These are phyloP conservation scores for Metschnikowia orientalis DNA, from an alignment of 805 yeast genomes.

Conservation along the genomic window DNA sequence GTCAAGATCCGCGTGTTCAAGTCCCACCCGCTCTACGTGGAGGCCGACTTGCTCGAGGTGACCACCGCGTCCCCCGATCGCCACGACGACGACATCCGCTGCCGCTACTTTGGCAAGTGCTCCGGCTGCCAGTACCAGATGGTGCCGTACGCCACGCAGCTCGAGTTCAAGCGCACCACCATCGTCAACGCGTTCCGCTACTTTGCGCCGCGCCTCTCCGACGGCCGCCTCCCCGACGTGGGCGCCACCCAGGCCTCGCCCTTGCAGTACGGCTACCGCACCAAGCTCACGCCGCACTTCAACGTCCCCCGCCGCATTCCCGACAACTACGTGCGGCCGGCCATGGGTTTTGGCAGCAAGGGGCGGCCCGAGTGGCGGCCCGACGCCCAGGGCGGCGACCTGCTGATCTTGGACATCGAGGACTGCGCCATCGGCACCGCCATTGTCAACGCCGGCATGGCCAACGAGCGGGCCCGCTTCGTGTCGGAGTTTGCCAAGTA, in stretches of 20 bases:
- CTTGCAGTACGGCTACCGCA: constrained; percentile 68
- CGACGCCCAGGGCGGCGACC: constrained; percentile 51
- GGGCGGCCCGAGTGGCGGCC: constrained; percentile 72
- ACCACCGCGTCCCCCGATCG: constrained; percentile 29
- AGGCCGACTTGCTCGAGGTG: constrained; percentile 65
- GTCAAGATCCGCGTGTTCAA: constrained; percentile 69
- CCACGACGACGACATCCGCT: constrained; percentile 59
- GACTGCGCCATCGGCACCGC: constrained; percentile 88
- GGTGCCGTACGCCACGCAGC: constrained; percentile 67
- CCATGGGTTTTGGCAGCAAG: constrained; percentile 84
- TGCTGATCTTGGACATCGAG: constrained; percentile 79
- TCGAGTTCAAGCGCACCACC: constrained; percentile 66
- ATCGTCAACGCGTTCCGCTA: constrained; percentile 76
- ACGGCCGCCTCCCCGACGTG: constrained; percentile 53
- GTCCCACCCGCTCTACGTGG: constrained; percentile 70
- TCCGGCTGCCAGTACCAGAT: constrained; percentile 94
- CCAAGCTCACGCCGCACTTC: constrained; percentile 95
- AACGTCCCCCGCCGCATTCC: constrained; percentile 60
- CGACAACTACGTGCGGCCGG: constrained; percentile 46
- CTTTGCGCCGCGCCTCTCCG: constrained; percentile 56
- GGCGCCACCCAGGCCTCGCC: constrained; percentile 74
- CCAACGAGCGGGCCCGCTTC: constrained; percentile 59
- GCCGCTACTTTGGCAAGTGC: constrained; percentile 86
- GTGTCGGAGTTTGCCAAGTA: constrained; percentile 42
- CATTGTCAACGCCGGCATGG: constrained; percentile 69